A percentile compares a stretch with the other conserved stretches of the same genome.
Evolutionary conservation across 169 alveolate genomes (phyloP).

Genomic region (Theileria parva): DNA sequence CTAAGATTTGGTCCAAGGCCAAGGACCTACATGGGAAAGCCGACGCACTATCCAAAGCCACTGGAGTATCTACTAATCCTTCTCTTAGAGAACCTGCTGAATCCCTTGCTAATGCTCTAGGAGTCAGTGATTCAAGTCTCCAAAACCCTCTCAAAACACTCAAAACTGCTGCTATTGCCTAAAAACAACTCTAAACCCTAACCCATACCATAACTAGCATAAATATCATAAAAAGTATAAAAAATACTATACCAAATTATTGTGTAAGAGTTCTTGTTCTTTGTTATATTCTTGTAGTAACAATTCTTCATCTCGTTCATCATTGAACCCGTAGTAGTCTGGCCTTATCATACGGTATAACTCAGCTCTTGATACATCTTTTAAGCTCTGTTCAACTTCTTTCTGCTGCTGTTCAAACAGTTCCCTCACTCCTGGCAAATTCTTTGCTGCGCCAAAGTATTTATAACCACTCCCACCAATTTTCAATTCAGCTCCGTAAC

Average conservation of each 20-base stretch:
- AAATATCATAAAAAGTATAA: neutral
- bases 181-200: too few species aligned
- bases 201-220: too few species aligned
- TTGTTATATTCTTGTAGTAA: constrained; percentile 26
- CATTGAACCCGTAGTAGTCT: constrained; percentile 60
- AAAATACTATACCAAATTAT: neutral
- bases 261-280: constrained; percentile 28
- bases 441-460: constrained; percentile 94
- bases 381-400: constrained; percentile 33
- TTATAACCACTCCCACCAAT: constrained; percentile 86
- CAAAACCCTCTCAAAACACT: neutral
- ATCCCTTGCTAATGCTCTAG: too few species aligned
- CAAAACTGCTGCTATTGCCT: neutral
- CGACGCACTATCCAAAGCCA: too few species aligned
- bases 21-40: too few species aligned
- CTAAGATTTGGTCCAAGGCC: too few species aligned
- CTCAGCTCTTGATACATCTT: constrained; percentile 54
- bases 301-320: constrained; percentile 35
- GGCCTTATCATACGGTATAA: constrained; percentile 50
- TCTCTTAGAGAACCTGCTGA: too few species aligned
- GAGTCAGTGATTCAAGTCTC: too few species aligned
- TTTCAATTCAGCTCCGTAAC: constrained; percentile 74
- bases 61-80: too few species aligned
- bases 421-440: constrained; percentile 92
- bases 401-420: constrained; percentile 80